Evolutionary conservation across 2,329 filamentous ascomycete genomes (phyloP).

Genomic region (Didymellaceae sp.): DNA sequence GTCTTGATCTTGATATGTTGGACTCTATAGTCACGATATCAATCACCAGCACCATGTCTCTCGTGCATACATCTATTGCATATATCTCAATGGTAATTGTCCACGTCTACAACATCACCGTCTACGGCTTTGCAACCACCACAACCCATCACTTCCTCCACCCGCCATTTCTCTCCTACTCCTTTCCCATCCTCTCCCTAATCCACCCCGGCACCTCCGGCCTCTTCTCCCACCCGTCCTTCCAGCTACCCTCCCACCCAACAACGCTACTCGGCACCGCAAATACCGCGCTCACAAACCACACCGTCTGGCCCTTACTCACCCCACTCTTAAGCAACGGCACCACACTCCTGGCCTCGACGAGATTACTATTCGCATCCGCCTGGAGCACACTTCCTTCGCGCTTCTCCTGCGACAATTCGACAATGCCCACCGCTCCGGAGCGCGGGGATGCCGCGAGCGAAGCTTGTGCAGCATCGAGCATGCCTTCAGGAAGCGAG

Average conservation of each 20-base stretch:
- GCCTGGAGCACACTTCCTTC: slow-evolving; percentile 73
- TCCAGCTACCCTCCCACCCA: slow-evolving; percentile 54
- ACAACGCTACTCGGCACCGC: slow-evolving; percentile 67
- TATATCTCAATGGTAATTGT: too few relatives aligned
- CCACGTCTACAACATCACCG: too few relatives aligned
- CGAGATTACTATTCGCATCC: slow-evolving; percentile 79
- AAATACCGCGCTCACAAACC: slow-evolving; percentile 76
- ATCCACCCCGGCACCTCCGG: slow-evolving; percentile 69
- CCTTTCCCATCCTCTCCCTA: slow-evolving; percentile 34
- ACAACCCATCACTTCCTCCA: not conserved
- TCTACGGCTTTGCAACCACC: too few relatives aligned
- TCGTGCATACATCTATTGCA: too few relatives aligned
- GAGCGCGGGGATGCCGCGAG: slow-evolving; percentile 57
- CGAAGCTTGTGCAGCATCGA: slow-evolving; percentile 39
- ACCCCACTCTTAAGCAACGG: slow-evolving; percentile 72
- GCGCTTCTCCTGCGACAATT: slow-evolving; percentile 52
- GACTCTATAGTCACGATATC: too few relatives aligned
- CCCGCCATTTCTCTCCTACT: not conserved
- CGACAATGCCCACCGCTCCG: slow-evolving; percentile 60
- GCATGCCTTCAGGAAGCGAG: slow-evolving; percentile 51
- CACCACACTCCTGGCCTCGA: slow-evolving; percentile 74
- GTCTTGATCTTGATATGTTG: too few relatives aligned
- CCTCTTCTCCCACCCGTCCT: slow-evolving; percentile 62
- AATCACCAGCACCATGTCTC: too few relatives aligned
- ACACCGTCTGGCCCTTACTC: slow-evolving; percentile 62